phyloP scores from a whole-genome alignment of 176 grass and related monocot genomes.

The Ananas comosus region DNA sequence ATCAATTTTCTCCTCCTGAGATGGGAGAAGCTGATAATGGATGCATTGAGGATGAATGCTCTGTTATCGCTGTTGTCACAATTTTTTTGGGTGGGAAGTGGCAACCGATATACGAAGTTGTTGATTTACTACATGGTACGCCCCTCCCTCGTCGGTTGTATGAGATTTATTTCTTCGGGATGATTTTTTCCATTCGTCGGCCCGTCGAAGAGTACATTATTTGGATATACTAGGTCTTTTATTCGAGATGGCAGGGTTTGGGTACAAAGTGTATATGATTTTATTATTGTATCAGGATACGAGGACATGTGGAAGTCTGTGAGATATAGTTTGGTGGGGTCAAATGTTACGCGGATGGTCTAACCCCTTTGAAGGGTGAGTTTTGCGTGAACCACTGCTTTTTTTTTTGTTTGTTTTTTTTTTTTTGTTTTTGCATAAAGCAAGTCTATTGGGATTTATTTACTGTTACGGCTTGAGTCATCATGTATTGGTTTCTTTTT shows the following conservation, averaged over 20 bases:
- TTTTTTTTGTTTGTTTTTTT: background rate
- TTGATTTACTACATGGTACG: background rate
- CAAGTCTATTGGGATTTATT: too few species aligned
- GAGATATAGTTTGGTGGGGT: constrained; percentile 18
- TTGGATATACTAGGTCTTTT: background rate
- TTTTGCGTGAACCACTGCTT: constrained; percentile 2
- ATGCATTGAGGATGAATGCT: constrained; percentile 12
- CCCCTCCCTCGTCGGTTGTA: background rate
- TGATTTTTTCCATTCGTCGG: background rate
- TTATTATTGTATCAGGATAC: constrained; percentile 14
- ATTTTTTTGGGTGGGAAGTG: constrained; percentile 11
- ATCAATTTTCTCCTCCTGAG: constrained; percentile 15
- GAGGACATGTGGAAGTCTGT: background rate
- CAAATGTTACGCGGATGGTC: background rate
- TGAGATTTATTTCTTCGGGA: background rate
- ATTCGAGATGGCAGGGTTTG: background rate
- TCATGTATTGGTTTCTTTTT: too few species aligned
- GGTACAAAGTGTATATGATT: constrained; percentile 40
- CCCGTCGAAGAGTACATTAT: constrained; percentile 3
- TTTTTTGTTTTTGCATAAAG: too few species aligned
- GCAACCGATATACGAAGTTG: background rate
- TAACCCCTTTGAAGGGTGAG: background rate
- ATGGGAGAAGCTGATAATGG: constrained; percentile 13
- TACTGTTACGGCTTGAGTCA: background rate
- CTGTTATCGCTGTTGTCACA: constrained; percentile 3